A percentile compares a stretch with the other conserved stretches of the same genome.
Evolutionary conservation across 495 filamentous ascomycete genomes (phyloP).

Genomic region (Achaetomiella virescens): DNA sequence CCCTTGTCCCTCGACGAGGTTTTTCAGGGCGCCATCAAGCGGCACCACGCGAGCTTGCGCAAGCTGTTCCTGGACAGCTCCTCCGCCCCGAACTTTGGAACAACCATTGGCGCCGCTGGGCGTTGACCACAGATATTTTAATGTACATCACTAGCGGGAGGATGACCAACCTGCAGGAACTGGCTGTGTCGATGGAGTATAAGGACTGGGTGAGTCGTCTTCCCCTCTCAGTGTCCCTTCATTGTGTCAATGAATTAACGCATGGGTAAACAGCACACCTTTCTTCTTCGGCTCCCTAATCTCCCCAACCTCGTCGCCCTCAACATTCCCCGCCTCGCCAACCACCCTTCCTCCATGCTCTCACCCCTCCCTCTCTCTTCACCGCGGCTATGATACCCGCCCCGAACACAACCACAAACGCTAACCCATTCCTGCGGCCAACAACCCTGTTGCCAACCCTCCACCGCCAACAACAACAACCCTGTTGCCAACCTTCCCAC

Average conservation of each 20-base stretch:
- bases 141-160: conserved; percentile 75
- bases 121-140: conserved; percentile 66
- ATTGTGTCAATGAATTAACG: neutral
- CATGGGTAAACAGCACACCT: conserved; percentile 62
- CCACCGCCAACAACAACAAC: too few species aligned
- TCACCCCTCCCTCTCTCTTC: too few species aligned
- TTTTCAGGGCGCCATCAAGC: conserved; percentile 64
- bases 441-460: too few species aligned
- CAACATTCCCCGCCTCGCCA: conserved; percentile 68
- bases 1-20: conserved; percentile 65
- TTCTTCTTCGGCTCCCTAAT: conserved; percentile 75
- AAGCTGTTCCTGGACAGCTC: conserved; percentile 76
- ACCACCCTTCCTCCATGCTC: conserved; percentile 42
- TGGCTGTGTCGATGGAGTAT: conserved; percentile 71
- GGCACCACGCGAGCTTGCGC: conserved; percentile 66
- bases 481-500: too few species aligned
- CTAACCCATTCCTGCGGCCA: too few species aligned
- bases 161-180: conserved; percentile 69
- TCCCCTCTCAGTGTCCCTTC: neutral
- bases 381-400: too few species aligned
- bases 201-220: conserved; percentile 74
- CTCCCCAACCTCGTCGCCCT: conserved; percentile 70
- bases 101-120: conserved; percentile 65
- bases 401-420: too few species aligned
- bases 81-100: conserved; percentile 35